Evolutionary conservation across 176 grass and related monocot genomes (phyloP), one percentile per base, ranked within the genome.

Genomic region (sorghum (Sorghum bicolor)): DNA sequence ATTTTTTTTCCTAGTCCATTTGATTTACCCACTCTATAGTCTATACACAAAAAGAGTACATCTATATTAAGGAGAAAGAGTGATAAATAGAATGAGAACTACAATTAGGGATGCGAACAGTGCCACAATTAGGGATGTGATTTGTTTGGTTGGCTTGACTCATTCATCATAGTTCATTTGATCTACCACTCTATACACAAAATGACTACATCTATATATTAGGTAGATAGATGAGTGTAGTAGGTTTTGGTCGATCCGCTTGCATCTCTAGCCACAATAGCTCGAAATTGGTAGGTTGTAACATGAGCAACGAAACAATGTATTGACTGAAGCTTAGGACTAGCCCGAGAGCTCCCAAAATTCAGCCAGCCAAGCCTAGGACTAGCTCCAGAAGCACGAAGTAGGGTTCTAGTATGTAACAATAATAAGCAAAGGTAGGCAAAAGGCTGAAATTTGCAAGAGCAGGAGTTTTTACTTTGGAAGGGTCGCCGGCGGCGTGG

Each of bases 401-500:
- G 26, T 60, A 75, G 20, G 34, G n/a, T 29, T 48, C 43, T 4
- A 19, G 33, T 14, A 48, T 11, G 9, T 60, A 45, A 2, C 22
- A n/a, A 6, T 24, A 11, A 33, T 36, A 45, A 70, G 2, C 47
- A 39, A 31, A 9, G 40, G n/a, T 71, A 15, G 2, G 69, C 34
- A n/a, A 16, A 20, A 67, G 12, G 12, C 34, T 10, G 33, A 22
- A 67, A 25, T 45, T 57, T 6, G 64, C 16, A 28, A 67, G 61
- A 76, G 43, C 34, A 64, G 4, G 16, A 32, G 32, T 36, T 61
- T 52, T 61, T 82, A 97, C 94, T 87, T 94, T 94, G 53, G 94
- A 89, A 1, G 91, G 58, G 86, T 97, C 91, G 28, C 94, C 94
- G 48, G 80, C 80, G 28, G 79, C 87, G 70, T 94, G 85, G 36